phyloP scores from a whole-genome alignment of 2,329 filamentous ascomycete species.

The Neonectria faginata region DNA sequence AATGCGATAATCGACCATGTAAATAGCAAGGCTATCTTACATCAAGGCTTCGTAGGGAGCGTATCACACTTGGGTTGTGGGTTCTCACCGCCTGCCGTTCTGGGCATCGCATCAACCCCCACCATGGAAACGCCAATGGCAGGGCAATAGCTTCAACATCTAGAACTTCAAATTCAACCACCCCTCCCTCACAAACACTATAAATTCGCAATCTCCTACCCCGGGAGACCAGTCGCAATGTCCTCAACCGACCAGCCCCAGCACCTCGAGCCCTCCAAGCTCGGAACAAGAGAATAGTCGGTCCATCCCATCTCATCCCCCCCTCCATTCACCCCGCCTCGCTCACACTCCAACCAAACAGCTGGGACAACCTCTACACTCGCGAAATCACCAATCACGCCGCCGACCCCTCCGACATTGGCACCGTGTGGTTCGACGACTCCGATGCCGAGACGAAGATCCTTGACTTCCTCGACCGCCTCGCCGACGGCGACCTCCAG shows the following conservation, averaged over 20 bases:
- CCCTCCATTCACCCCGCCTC: constrained; percentile 15
- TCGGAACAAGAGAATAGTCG: constrained; percentile 94
- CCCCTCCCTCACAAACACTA: not conserved
- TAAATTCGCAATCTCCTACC: not conserved
- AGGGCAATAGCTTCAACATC: constrained; percentile 29
- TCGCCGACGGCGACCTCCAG: constrained; percentile 45
- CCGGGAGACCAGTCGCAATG: constrained; percentile 29
- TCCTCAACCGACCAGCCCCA: constrained; percentile 58
- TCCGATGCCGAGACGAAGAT: constrained; percentile 87
- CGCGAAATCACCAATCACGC: constrained; percentile 78
- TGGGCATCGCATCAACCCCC: constrained; percentile 33
- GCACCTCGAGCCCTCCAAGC: constrained; percentile 78
- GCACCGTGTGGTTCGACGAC: constrained; percentile 97
- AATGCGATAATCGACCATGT: too few species aligned
- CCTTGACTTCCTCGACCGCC: constrained; percentile 71
- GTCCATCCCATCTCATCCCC: constrained; percentile 47
- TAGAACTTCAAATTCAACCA: constrained; percentile 10
- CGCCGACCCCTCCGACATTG: constrained; percentile 79
- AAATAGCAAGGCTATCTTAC: too few species aligned
- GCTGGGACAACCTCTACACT: constrained; percentile 82
- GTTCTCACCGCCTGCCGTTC: constrained; percentile 46
- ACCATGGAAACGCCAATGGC: constrained; percentile 34
- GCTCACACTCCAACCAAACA: constrained; percentile 48
- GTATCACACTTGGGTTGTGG: too few species aligned
- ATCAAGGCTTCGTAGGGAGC: too few species aligned